Evolutionary conservation across 306 rosid species (phyloP), one percentile per base, ranked within the genome.

Genomic region (Carpinus fangiana): DNA sequence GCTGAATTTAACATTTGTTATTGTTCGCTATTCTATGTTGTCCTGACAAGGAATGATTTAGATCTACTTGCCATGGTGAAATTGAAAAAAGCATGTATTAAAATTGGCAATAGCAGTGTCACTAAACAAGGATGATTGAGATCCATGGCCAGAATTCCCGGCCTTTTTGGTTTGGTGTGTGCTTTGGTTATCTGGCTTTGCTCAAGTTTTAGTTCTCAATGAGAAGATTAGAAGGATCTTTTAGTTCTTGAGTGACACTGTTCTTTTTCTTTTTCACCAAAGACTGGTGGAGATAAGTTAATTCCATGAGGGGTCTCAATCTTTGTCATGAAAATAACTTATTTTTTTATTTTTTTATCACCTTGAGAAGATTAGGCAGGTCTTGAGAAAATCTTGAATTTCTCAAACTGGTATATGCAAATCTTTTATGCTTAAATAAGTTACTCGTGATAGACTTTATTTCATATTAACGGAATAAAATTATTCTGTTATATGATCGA

Each of bases 51-150:
- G 71, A 2, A 66, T 18, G 18, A 23, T 60, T 60, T 20, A 31
- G 69, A 62, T 28, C n/a, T 62, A 12, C 45, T 64, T 14, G n/a
- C 38, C 21, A 64, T 16, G 18, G 70, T 34, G 70, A 64, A 36
- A 36, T 31, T 64, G 70, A 34, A 57, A 21, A 57, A 9, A 20
- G 12, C 1, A 13, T 34, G 13, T 14, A 2, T 13, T 14, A 13
- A 12, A 54, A 65, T 50, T 38, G 43, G 43, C 43, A 20, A 14
- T 48, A 34, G 78, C 55, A 20, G 20, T 34, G 10, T 31, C 45
- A 48, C 50, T 62, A 76, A 53, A 28, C 66, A 28, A 60, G 13
- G 18, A 80, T 48, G 23, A 36, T 80, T 57, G 21, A 65, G 28
- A 21, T 54, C 36, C 18, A 34, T 34, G 12, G 66, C 50, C 54